Base-by-base conservation (phyloP, 345 rosid genomes). In the Heritiera fomes region DNA sequence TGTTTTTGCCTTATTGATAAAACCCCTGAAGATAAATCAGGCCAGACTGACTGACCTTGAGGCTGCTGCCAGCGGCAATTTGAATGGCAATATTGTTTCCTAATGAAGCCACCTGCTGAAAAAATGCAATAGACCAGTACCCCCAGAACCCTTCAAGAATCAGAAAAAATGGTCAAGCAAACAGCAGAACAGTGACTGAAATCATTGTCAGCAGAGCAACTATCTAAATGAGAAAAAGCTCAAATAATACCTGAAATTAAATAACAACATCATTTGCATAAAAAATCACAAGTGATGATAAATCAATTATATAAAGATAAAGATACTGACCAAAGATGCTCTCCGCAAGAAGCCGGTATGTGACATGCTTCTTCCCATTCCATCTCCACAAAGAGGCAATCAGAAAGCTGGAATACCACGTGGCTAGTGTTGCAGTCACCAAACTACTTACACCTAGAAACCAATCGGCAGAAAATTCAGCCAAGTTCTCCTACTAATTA, bases 31-130 rank as follows among this genome's bases (percentile, higher is more conserved):
- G 77, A 50, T 77, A 46, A n/a, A 13, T 9, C 28, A 6, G 52
- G 53, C 28, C n/a, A 75, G 45, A 28, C 45, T 66, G 75, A 72
- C 82, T 30, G 14, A 87, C 90, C 86, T 84, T 89, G 34, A 89
- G 87, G 80, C 92, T 84, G 82, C 87, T 87, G 7, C 90, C 92
- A 38, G 89, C 87, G 49, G 90, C 89, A 72, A 84, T 87, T 88
- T 89, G 89, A 81, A 89, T 81, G 70, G 89, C 87, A 46, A 86
- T 81, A 78, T 86, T 89, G 75, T 87, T 87, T 79, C 90, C 92
- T 79, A 87, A 59, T 18, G 90, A 89, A 82, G 92, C 92, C 11
- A 86, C 87, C 88, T 82, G 89, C 84, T 85, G 90, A 75, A 87
- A 87, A 73, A 85, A 85, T 41, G 88, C 89, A 77, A 86, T 63